Evolutionary conservation across 148 eudicot species (phyloP).

Genomic region (Fallopia convolvulus): DNA sequence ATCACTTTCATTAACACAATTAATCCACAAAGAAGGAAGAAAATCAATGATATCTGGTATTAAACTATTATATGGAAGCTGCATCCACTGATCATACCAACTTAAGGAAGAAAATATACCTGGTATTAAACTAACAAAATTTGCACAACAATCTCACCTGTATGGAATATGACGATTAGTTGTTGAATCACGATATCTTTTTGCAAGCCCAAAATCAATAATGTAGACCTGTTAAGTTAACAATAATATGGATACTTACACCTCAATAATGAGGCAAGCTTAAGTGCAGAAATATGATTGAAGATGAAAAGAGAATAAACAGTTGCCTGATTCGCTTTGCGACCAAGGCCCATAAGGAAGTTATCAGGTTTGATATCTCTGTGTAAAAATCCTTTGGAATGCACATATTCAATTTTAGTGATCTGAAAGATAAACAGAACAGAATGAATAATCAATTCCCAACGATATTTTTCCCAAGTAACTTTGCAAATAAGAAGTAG

Average conservation of each 20-base stretch:
- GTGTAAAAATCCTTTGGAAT: slow-evolving; percentile 94
- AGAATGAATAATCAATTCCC: not conserved
- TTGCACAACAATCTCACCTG: slow-evolving; percentile 41
- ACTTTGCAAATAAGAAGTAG: not conserved
- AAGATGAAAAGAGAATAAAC: not conserved
- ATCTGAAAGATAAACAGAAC: slow-evolving; percentile 32
- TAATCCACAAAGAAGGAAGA: not conserved
- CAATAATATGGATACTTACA: not conserved
- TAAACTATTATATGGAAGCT: not conserved
- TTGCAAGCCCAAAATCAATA: slow-evolving; percentile 97
- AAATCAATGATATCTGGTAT: too few species aligned
- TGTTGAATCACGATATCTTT: slow-evolving; percentile 93
- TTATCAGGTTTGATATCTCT: slow-evolving; percentile 98
- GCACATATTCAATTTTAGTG: slow-evolving; percentile 87
- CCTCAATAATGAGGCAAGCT: not conserved
- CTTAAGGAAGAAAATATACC: not conserved
- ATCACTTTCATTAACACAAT: not conserved
- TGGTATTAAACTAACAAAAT: not conserved
- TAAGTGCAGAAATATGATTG: slow-evolving; percentile 3
- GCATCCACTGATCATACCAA: slow-evolving; percentile 1
- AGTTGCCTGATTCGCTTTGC: slow-evolving; percentile 87
- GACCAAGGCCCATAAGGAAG: slow-evolving; percentile 98
- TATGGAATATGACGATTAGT: slow-evolving; percentile 93
- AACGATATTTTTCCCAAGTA: not conserved
- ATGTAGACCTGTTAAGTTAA: slow-evolving; percentile 58